Percentiles rank a stretch among this genome's conserved stretches.
phyloP scores from a whole-genome alignment of 2,329 filamentous ascomycete genomes.

The Curvularia verruculosa region DNA sequence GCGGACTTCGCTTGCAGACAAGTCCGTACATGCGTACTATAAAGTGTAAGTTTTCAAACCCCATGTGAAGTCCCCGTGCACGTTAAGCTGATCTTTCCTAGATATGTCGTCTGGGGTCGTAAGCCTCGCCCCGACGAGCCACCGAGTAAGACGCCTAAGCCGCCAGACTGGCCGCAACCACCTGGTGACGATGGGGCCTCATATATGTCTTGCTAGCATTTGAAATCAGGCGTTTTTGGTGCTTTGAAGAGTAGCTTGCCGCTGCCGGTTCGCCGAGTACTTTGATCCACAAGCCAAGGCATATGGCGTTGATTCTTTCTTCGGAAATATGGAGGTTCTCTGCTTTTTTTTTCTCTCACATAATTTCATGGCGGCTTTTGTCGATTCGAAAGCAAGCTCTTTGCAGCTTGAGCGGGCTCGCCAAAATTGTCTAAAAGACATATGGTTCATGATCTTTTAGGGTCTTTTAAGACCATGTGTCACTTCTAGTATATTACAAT shows the following conservation, averaged over 20 bases:
- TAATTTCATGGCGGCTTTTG: background rate
- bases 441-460: background rate
- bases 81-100: slow-evolving; percentile 7
- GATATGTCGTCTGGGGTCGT: slow-evolving; percentile 39
- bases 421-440: background rate
- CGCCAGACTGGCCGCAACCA: slow-evolving; percentile 27
- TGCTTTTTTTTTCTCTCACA: background rate
- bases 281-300: background rate
- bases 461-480: background rate
- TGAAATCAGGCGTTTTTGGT: slow-evolving; percentile 3
- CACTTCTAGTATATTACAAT: background rate
- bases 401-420: background rate
- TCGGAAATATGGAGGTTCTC: background rate
- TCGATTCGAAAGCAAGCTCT: background rate
- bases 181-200: slow-evolving; percentile 6
- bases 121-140: slow-evolving; percentile 30
- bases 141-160: slow-evolving; percentile 25
- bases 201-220: background rate
- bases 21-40: slow-evolving; percentile 51
- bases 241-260: background rate
- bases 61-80: background rate
- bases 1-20: slow-evolving; percentile 48
- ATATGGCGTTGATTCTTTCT: background rate
- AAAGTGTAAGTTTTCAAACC: slow-evolving; percentile 45
- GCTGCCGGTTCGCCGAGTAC: background rate